Conservation (phyloP, 257 asterid species). For the Galeopsis tetrahit region DNA sequence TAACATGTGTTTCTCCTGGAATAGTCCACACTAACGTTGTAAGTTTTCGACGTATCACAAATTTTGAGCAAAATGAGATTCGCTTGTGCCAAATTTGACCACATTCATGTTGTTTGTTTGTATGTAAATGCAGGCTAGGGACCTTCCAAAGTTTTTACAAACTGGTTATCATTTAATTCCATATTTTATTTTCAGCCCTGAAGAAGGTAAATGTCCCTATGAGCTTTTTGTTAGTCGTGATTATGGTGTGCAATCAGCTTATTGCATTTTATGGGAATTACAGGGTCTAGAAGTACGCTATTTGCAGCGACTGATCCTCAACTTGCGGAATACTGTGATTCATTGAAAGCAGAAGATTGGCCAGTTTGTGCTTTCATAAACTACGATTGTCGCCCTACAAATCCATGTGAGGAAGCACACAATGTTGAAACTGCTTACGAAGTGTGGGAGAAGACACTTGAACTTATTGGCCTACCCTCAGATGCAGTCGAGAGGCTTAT, state of each 20-base stretch:
- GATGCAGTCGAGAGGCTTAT: conserved; percentile 86
- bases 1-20: conserved; percentile 90
- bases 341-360: conserved; percentile 89
- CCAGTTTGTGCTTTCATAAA: conserved; percentile 91
- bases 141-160: conserved; percentile 86
- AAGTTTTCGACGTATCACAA: conserved; percentile 42
- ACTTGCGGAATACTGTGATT: conserved; percentile 79
- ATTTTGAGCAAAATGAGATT: conserved; percentile 1
- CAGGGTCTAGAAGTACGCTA: conserved; percentile 95
- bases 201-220: conserved; percentile 66
- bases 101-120: conserved; percentile 8
- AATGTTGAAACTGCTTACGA: conserved; percentile 60
- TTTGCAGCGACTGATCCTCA: conserved; percentile 97
- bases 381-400: conserved; percentile 88
- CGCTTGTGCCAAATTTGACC: conserved; percentile 18
- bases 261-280: conserved; percentile 35
- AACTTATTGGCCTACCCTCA: conserved; percentile 77
- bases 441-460: conserved; percentile 96
- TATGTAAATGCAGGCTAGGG: conserved; percentile 77
- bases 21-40: conserved; percentile 96
- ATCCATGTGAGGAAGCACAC: conserved; percentile 95
- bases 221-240: background rate
- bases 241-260: background rate
- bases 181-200: conserved; percentile 82
- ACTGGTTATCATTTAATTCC: conserved; percentile 86